Evolutionary conservation across 192 early-diverging fungal species (phyloP), one percentile per base, ranked within the genome.

Genomic region (Backusella tuberculispora): DNA sequence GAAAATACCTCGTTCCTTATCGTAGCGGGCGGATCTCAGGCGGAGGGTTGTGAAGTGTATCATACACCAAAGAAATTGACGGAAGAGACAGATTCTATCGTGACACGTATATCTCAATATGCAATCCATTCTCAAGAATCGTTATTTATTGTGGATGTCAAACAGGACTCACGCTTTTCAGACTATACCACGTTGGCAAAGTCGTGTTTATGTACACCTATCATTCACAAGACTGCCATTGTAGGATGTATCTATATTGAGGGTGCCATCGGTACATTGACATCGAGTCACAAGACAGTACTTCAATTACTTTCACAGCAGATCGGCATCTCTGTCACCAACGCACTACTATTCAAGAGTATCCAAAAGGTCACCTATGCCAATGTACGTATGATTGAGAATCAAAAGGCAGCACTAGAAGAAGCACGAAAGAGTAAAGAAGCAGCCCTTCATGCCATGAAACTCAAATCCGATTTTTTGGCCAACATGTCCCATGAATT

Each of bases 401-500:
- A 43, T 6, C 78, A 76, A 60, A 72, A 80, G 38, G 44, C 74
- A 4, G 78, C 78, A 3, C 48, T 80, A 9, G 74, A 76, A 63
- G 78, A 80, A 37, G 78, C 74, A 29, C 48, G 71, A 14, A 71
- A 80, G 21, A 76, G 74, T 17, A 76, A 73, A 73, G 78, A 80
- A 63, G 78, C 78, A 13, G 78, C 78, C 14, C 43, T 80, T 10
- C 63, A 71, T 10, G 85, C 85, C 2, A 83, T 82, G 13, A 80
- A 81, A 69, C 74, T 84, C 5, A 86, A 86, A 48, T 80, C 85
- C 43, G 81, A 86, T 81, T 93, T 94, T 73, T 81, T 94, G 63
- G 91, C 93, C 7, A 92, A 89, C 64, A 91, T 93, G 86, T 90
- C 88, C 26, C 93, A 95, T 72, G 93, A 95, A 74, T 81, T 92